Percentiles rank a stretch among this genome's conserved stretches.
Evolutionary conservation across 257 asterid genomes (phyloP).

Genomic region (Cynanchum wilfordii): DNA sequence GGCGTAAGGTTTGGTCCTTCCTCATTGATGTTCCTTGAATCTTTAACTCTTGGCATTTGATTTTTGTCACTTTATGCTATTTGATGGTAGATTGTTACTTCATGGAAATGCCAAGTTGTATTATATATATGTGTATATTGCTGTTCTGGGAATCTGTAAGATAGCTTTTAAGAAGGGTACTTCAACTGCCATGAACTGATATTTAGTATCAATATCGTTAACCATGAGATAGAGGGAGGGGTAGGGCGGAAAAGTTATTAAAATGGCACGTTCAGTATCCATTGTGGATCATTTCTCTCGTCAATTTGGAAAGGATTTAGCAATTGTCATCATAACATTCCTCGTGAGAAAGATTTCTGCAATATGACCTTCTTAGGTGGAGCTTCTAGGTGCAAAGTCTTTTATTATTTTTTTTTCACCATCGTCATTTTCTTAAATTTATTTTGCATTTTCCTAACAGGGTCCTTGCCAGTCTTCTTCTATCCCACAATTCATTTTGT

Average conservation of each 20-base stretch:
- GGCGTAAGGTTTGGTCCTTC: constrained; percentile 60
- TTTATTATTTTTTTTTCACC: too few relatives aligned
- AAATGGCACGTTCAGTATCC: neutral
- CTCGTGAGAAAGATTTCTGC: too few relatives aligned
- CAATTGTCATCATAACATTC: neutral
- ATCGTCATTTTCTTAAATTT: too few relatives aligned
- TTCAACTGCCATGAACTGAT: neutral
- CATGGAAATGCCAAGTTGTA: neutral
- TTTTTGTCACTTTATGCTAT: neutral
- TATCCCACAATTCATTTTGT: neutral
- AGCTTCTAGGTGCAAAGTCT: too few relatives aligned
- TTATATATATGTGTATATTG: neutral
- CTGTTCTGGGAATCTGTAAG: neutral
- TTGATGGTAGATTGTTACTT: neutral
- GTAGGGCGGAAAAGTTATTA: neutral
- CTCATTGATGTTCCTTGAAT: neutral
- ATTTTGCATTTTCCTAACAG: neutral
- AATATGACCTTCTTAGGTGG: neutral
- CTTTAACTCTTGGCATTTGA: neutral
- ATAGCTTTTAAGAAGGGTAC: neutral
- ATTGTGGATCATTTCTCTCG: neutral
- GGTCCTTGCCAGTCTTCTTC: neutral
- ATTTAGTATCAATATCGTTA: neutral
- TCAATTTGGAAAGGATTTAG: neutral
- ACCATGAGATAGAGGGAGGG: neutral